Percentiles rank a stretch among this genome's conserved stretches.
Evolutionary conservation across 352 stramenopile species (phyloP).

Genomic region (Phytophthora podocarpi): DNA sequence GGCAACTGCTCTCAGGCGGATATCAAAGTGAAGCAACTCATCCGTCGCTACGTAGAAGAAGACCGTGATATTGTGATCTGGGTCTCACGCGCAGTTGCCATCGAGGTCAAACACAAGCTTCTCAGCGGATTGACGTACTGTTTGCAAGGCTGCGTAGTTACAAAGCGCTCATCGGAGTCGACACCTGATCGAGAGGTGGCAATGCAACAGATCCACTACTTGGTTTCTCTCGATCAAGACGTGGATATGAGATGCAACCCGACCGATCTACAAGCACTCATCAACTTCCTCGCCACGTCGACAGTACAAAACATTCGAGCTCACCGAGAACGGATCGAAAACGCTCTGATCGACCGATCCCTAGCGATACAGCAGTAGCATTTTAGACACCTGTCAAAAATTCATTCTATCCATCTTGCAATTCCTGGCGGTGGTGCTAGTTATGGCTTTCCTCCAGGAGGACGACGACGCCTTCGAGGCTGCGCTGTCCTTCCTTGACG

Average conservation of each 20-base stretch:
- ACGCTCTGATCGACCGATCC: slow-evolving; percentile 28
- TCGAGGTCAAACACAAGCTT: slow-evolving; percentile 57
- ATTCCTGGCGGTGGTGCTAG: no score
- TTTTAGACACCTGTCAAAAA: no score
- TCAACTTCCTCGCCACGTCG: slow-evolving; percentile 40
- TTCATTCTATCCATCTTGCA: no score
- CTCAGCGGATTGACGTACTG: slow-evolving; percentile 42
- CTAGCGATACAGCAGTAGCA: no score
- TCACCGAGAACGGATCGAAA: slow-evolving; percentile 41
- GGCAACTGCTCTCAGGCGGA: slow-evolving; percentile 50
- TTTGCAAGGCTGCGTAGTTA: slow-evolving; percentile 61
- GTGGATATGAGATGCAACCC: slow-evolving; percentile 1
- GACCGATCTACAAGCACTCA: slow-evolving; percentile 16
- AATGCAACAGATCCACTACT: slow-evolving; percentile 18
- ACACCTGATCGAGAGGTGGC: slow-evolving; percentile 19
- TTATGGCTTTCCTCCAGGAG: slow-evolving; percentile 24
- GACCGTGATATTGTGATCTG: slow-evolving; percentile 61
- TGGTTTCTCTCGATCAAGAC: slow-evolving; percentile 29
- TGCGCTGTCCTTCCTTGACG: slow-evolving; percentile 29
- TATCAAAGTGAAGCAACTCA: slow-evolving; percentile 57
- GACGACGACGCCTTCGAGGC: slow-evolving; percentile 28
- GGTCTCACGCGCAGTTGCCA: slow-evolving; percentile 29
- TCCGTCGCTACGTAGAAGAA: slow-evolving; percentile 53
- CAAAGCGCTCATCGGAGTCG: slow-evolving; percentile 20
- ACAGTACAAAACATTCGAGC: slow-evolving; percentile 36